A percentile compares a stretch with the other conserved stretches of the same genome.
phyloP scores from a whole-genome alignment of 2,329 filamentous ascomycete species.

The Albifimbria verrucaria region DNA sequence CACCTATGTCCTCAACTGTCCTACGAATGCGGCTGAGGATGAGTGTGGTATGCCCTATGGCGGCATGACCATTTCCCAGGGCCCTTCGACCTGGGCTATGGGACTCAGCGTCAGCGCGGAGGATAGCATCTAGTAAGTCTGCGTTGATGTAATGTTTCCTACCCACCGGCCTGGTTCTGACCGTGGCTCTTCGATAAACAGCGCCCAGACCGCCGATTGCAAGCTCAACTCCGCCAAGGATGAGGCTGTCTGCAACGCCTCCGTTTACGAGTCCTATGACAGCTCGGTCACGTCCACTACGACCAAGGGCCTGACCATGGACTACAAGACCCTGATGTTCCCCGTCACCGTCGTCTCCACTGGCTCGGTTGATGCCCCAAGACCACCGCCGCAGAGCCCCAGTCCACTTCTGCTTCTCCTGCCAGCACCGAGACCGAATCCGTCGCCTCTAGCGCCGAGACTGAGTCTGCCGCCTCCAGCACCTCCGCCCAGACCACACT shows the following conservation, averaged over 20 bases:
- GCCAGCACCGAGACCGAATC: neutral
- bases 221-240: conserved; percentile 20
- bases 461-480: neutral
- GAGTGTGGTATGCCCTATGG: conserved; percentile 21
- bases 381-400: conserved; percentile 14
- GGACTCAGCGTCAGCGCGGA: conserved; percentile 7
- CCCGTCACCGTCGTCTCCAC: conserved; percentile 36
- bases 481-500: neutral
- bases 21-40: conserved; percentile 8
- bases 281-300: conserved; percentile 1
- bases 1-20: conserved; percentile 26
- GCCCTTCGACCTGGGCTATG: conserved; percentile 21
- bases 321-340: conserved; percentile 10
- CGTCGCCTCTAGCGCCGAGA: neutral
- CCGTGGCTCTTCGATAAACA: conserved; percentile 5
- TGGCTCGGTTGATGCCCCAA: conserved; percentile 24
- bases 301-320: no score
- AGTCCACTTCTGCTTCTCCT: conserved; percentile 5
- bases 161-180: neutral
- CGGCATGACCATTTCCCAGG: conserved; percentile 22
- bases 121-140: conserved; percentile 14
- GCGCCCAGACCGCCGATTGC: conserved; percentile 17
- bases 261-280: conserved; percentile 2
- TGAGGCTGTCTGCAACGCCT: conserved; percentile 17
- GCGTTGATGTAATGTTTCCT: no score